Conservation (phyloP, 441 rosid species). For the Daphne laureola region DNA sequence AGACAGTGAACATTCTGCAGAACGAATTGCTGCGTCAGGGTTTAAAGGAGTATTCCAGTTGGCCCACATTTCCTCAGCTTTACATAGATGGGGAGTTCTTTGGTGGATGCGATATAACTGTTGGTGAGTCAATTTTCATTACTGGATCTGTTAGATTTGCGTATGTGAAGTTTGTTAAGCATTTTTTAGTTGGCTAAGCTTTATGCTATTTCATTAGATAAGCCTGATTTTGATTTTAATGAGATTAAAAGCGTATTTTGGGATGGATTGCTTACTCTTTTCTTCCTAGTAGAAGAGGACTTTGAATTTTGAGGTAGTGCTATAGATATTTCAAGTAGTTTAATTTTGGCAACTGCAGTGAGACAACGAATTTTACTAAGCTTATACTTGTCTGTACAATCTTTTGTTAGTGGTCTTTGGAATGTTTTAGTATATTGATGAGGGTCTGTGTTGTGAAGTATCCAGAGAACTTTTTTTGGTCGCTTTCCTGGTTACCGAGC, state of each 20-base stretch:
- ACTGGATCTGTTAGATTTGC: neutral
- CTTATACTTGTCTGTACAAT: too few relatives aligned
- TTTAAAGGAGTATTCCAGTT: constrained; percentile 76
- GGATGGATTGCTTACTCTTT: neutral
- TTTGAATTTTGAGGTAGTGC: neutral
- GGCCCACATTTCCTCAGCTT: constrained; percentile 98
- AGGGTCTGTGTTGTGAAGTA: too few relatives aligned
- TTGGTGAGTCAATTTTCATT: constrained; percentile 35
- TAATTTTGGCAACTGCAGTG: too few relatives aligned
- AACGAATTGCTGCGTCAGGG: constrained; percentile 81
- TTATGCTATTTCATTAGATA: neutral
- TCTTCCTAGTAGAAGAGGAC: neutral
- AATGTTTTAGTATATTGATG: too few relatives aligned
- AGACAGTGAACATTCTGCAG: constrained; percentile 67
- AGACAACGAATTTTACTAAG: too few relatives aligned
- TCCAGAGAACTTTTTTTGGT: too few relatives aligned
- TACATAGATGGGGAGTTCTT: constrained; percentile 85
- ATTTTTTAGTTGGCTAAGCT: neutral
- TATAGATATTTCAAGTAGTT: too few relatives aligned
- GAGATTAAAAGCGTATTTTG: neutral
- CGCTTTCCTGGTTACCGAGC: too few relatives aligned
- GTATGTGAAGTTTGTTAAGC: neutral
- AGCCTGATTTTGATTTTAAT: neutral
- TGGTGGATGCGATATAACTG: constrained; percentile 93
- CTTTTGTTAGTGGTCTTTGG: too few relatives aligned